Base-by-base conservation (phyloP, 805 yeast genomes). In the Hagleromyces aurorensis region DNA sequence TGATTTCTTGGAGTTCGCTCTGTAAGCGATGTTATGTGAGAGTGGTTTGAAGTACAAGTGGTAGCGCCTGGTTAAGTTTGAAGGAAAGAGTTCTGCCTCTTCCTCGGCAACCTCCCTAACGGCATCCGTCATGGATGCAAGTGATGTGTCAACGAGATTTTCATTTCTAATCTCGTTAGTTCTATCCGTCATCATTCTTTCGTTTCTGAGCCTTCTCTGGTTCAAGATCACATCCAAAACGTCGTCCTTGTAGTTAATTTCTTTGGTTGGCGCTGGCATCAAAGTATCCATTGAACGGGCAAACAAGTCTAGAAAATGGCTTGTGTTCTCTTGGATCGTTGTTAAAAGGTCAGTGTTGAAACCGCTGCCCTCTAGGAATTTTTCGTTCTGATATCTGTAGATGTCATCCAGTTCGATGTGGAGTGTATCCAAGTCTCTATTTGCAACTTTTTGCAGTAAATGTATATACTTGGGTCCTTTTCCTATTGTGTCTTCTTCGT, bases 181-280 rank as follows among this genome's bases (percentile, higher is more conserved):
- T 44, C 72, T 68, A 45, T 81, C 91, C 38, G 72, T 75, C 33
- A 73, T 72, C 19, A 76, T 64, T 38, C 89, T 71, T 43, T 72
- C 73, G 55, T 89, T 89, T 51, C 95, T 71, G 52, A 84, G 70
- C 47, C 70, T 75, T 55, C 99, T 72, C 63, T 91, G 97, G 50
- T 84, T 87, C 42, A 87, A 65, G 33, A 91, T 84, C 35, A 91
- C 93, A 51, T 91, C 98, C 40, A 91, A 62, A 8, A 91, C 97
- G 44, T 84, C 94, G 54, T 85, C 96, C 43, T 76, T 75, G 52
- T 80, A 83, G 25, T 76, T 63, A 30, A 89, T 66, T 37, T 82
- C 87, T 28, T 69, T 73, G 2, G 91, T 78, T n/a, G 97, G 89
- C 25, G 44, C 33, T 0, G 98, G 98, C 72, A 89, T 70, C 34